A percentile compares a stretch with the other conserved stretches of the same genome.
phyloP scores from a whole-genome alignment of 768 basidiomycete genomes.

The Tricholoma sp. region DNA sequence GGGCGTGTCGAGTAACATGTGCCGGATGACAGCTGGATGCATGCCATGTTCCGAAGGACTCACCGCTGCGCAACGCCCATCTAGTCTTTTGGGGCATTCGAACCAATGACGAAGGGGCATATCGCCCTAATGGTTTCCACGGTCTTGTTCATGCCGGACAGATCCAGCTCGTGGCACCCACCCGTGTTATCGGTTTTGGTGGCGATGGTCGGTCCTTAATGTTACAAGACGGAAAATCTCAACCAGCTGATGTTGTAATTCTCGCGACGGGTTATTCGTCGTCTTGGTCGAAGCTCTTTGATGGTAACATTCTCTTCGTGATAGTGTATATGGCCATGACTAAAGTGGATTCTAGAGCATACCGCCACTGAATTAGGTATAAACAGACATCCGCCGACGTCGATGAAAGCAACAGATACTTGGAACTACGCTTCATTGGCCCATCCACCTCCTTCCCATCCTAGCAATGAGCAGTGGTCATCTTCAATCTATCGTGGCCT shows the following conservation, averaged over 20 bases:
- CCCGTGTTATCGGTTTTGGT: too few relatives aligned
- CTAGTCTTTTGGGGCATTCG: slow-evolving; percentile 35
- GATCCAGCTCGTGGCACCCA: too few relatives aligned
- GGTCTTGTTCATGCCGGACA: slow-evolving; percentile 42
- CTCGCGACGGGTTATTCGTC: slow-evolving; percentile 57
- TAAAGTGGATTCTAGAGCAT: slow-evolving; percentile 26
- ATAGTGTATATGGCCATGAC: neutral
- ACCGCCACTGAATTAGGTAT: slow-evolving; percentile 40
- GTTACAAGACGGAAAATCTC: slow-evolving; percentile 35
- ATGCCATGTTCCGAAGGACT: too few relatives aligned
- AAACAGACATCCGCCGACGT: slow-evolving; percentile 29
- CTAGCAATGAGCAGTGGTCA: slow-evolving; percentile 30
- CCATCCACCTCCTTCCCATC: slow-evolving; percentile 33
- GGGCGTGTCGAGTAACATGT: too few relatives aligned
- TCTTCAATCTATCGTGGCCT: slow-evolving; percentile 57
- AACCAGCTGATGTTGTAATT: slow-evolving; percentile 44
- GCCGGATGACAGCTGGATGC: too few relatives aligned
- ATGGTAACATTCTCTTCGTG: slow-evolving; percentile 19
- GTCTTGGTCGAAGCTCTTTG: slow-evolving; percentile 45
- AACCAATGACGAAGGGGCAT: slow-evolving; percentile 49
- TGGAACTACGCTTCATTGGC: slow-evolving; percentile 37
- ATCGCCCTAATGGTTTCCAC: slow-evolving; percentile 43
- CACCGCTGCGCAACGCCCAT: neutral
- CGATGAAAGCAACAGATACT: slow-evolving; percentile 7
- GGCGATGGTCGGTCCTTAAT: slow-evolving; percentile 27